Conservation (phyloP, 345 rosid genomes). For the Turnera subulata region DNA sequence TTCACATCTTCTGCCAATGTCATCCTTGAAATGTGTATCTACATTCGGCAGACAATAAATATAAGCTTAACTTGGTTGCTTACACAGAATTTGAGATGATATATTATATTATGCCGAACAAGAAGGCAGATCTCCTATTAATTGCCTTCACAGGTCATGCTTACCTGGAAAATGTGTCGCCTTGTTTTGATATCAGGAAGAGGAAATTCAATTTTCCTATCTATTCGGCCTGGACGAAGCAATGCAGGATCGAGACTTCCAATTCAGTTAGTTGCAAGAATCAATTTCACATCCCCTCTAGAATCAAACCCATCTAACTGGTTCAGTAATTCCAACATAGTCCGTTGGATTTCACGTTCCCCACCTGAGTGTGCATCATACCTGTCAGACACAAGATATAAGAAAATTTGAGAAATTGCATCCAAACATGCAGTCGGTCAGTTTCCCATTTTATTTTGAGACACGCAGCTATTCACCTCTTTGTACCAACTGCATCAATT, state of each 20-base stretch:
- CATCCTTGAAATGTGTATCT: conserved; percentile 98
- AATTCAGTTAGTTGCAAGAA: conserved; percentile 92
- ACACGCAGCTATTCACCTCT: conserved; percentile 48
- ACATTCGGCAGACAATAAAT: neutral
- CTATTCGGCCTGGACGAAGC: conserved; percentile 94
- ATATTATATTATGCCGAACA: too few relatives aligned
- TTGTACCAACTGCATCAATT: conserved; percentile 97
- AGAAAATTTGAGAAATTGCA: neutral
- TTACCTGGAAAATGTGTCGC: conserved; percentile 94
- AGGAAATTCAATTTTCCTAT: conserved; percentile 94
- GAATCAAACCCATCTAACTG: conserved; percentile 97
- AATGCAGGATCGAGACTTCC: conserved; percentile 97
- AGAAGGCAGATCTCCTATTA: too few relatives aligned
- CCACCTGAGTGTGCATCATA: conserved; percentile 98
- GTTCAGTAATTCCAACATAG: conserved; percentile 94
- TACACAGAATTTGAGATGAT: too few relatives aligned
- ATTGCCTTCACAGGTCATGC: neutral
- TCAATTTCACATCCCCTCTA: conserved; percentile 95
- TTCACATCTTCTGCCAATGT: conserved; percentile 95
- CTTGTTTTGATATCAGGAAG: conserved; percentile 99
- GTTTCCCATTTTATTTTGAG: too few relatives aligned
- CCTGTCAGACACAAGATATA: conserved; percentile 26
- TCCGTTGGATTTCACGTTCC: conserved; percentile 96
- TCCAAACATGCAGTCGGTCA: neutral
- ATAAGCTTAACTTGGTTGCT: too few relatives aligned